Conservation (phyloP, 306 rosid genomes). For the Vigna unguiculata region DNA sequence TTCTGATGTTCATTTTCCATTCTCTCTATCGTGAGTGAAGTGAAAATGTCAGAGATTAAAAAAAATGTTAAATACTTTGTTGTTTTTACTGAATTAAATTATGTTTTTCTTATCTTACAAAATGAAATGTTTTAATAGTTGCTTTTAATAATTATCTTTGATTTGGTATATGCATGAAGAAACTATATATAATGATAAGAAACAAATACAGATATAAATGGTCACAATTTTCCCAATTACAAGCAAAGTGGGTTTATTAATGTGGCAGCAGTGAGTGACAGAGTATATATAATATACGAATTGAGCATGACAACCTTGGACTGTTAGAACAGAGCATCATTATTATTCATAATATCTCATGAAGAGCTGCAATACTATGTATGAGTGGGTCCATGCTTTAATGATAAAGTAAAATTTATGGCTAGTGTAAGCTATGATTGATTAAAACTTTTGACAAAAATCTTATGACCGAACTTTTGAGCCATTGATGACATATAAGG, state of each 20-base stretch:
- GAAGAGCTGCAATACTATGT: background rate
- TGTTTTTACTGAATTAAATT: background rate
- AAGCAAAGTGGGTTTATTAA: no score
- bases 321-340: background rate
- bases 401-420: background rate
- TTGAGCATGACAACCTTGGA: background rate
- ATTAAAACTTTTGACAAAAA: no score
- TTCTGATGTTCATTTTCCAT: background rate
- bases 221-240: no score
- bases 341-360: background rate
- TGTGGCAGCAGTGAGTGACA: no score
- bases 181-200: background rate
- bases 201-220: no score
- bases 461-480: no score
- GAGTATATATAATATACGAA: background rate
- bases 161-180: background rate
- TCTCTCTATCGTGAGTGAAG: background rate
- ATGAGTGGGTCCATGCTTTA: background rate
- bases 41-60: background rate
- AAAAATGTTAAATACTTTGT: background rate
- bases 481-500: no score
- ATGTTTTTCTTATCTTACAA: background rate
- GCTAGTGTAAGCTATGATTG: background rate
- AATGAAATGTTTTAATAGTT: background rate
- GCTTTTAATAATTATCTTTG: background rate